Conservation (phyloP, 108 stramenopile species). For the Ochromonas danica region DNA sequence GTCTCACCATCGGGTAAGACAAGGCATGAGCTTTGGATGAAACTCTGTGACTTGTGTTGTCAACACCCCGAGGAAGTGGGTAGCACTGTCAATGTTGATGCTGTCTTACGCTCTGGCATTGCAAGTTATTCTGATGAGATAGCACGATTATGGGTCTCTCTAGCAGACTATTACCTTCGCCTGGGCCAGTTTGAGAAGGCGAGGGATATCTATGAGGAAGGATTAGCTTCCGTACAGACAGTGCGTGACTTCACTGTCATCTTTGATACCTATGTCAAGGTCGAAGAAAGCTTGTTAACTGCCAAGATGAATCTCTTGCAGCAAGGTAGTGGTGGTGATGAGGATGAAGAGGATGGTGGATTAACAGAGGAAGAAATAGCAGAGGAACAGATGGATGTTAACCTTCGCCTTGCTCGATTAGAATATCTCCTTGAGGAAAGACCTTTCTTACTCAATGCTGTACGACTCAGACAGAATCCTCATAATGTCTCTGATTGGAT, state of each 20-base stretch:
- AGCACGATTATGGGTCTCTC: constrained; percentile 76
- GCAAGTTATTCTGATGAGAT: constrained; percentile 78
- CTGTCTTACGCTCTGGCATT: constrained; percentile 77
- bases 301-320: constrained; percentile 77
- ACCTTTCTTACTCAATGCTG: constrained; percentile 83
- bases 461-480: constrained; percentile 92
- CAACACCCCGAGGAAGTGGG: constrained; percentile 74
- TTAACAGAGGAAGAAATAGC: not conserved
- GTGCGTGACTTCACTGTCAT: constrained; percentile 92
- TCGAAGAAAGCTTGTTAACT: constrained; percentile 89
- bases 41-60: constrained; percentile 80
- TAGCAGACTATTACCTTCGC: constrained; percentile 89
- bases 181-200: constrained; percentile 92
- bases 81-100: constrained; percentile 65
- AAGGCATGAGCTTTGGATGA: constrained; percentile 88
- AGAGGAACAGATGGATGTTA: constrained; percentile 61
- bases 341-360: constrained; percentile 56
- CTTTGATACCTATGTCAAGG: constrained; percentile 91
- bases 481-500: constrained; percentile 93
- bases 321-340: too few species aligned
- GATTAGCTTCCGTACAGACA: constrained; percentile 62
- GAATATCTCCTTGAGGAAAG: constrained; percentile 87
- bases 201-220: constrained; percentile 92
- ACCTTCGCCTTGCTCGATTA: constrained; percentile 84
- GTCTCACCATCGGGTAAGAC: constrained; percentile 63